Conservation (phyloP, 495 filamentous ascomycete genomes). For the Neurospora sp. region DNA sequence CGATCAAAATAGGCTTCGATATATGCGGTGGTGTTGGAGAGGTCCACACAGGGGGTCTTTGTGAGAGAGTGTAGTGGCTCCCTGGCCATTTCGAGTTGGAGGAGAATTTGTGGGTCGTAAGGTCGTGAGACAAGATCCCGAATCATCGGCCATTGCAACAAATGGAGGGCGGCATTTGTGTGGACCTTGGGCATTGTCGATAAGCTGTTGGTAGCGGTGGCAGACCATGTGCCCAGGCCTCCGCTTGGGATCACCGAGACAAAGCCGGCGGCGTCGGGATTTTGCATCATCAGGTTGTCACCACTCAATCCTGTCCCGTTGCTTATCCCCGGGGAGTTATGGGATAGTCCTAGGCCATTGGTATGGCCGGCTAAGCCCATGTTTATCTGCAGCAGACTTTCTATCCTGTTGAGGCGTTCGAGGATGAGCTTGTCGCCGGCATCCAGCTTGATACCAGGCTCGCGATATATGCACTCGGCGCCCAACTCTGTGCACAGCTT, state of each 20-base stretch:
- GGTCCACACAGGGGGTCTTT: slow-evolving; percentile 50
- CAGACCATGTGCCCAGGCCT: slow-evolving; percentile 65
- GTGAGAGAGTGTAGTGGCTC: slow-evolving; percentile 59
- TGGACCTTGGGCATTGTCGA: slow-evolving; percentile 78
- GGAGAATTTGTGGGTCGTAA: slow-evolving; percentile 66
- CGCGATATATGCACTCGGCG: slow-evolving; percentile 73
- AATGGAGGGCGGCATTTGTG: slow-evolving; percentile 66
- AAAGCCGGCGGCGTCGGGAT: slow-evolving; percentile 24
- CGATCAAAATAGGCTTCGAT: slow-evolving; percentile 68
- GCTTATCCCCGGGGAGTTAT: slow-evolving; percentile 60
- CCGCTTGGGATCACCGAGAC: slow-evolving; percentile 52
- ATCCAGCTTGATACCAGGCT: slow-evolving; percentile 80
- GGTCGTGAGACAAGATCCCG: slow-evolving; percentile 63
- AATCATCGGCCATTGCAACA: slow-evolving; percentile 73
- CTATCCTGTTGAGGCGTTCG: slow-evolving; percentile 64
- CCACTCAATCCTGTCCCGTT: slow-evolving; percentile 56
- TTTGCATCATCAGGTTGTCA: slow-evolving; percentile 47
- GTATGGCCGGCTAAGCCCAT: slow-evolving; percentile 35
- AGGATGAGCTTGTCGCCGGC: slow-evolving; percentile 78
- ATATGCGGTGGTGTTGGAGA: slow-evolving; percentile 65
- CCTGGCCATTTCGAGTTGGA: slow-evolving; percentile 74
- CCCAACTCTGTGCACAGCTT: slow-evolving; percentile 73
- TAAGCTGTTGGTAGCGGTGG: slow-evolving; percentile 52
- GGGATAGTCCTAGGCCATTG: slow-evolving; percentile 31
- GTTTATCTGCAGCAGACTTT: slow-evolving; percentile 63